phyloP scores from a whole-genome alignment of 805 yeast genomes.

The Vanderwaltozyma polyspora region DNA sequence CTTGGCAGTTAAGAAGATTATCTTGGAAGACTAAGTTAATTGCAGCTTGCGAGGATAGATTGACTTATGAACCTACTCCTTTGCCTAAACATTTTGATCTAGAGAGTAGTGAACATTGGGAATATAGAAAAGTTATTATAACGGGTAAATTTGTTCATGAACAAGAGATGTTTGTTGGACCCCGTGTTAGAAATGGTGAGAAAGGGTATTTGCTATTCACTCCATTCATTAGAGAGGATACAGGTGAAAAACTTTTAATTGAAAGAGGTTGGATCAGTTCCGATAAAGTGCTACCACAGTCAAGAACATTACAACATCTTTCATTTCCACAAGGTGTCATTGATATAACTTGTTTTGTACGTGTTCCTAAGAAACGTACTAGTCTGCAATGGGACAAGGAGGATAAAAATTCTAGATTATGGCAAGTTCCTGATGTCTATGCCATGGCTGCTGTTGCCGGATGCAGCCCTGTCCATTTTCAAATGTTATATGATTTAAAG shows the following conservation, averaged over 20 bases:
- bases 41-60: slow-evolving; percentile 69
- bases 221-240: slow-evolving; percentile 62
- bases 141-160: slow-evolving; percentile 74
- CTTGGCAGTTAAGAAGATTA: slow-evolving; percentile 84
- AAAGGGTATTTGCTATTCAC: slow-evolving; percentile 73
- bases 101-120: slow-evolving; percentile 59
- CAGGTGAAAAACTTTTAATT: slow-evolving; percentile 54
- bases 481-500: slow-evolving; percentile 54
- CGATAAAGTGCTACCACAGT: slow-evolving; percentile 46
- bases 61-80: slow-evolving; percentile 61
- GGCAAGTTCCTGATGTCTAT: slow-evolving; percentile 69
- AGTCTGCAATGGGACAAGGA: slow-evolving; percentile 59
- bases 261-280: slow-evolving; percentile 90
- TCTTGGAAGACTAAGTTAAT: slow-evolving; percentile 82
- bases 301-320: slow-evolving; percentile 51
- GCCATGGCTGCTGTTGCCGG: slow-evolving; percentile 58
- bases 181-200: slow-evolving; percentile 59
- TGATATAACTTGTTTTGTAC: slow-evolving; percentile 60
- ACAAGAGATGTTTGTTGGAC: slow-evolving; percentile 87
- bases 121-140: slow-evolving; percentile 67
- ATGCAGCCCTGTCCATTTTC: slow-evolving; percentile 63
- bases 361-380: slow-evolving; percentile 55
- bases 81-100: slow-evolving; percentile 60
- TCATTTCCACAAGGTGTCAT: slow-evolving; percentile 63
- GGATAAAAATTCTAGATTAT: slow-evolving; percentile 53